These are phyloP conservation scores for Cryptococcus sp. DNA, from an alignment of 1,284 basidiomycete genomes.

Conservation along the genomic window DNA sequence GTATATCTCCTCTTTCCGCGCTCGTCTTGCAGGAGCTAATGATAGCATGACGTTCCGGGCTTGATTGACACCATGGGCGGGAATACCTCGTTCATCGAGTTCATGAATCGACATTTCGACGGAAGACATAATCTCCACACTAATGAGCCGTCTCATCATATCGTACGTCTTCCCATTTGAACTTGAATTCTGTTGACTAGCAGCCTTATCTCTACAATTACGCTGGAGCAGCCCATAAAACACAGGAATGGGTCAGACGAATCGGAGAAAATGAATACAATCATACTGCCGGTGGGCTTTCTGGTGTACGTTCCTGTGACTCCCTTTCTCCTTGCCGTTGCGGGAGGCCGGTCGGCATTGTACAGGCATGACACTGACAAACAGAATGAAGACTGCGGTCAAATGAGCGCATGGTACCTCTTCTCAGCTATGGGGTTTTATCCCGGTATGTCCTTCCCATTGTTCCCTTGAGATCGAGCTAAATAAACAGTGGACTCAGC, in stretches of 20 bases:
- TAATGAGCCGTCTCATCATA: conserved; percentile 60
- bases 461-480: neutral
- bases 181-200: neutral
- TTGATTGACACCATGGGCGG: conserved; percentile 65
- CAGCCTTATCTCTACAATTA: conserved; percentile 70
- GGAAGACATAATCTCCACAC: conserved; percentile 78
- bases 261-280: conserved; percentile 65
- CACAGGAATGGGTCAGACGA: conserved; percentile 64
- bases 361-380: neutral
- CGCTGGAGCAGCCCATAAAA: conserved; percentile 63
- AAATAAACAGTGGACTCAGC: conserved; percentile 63
- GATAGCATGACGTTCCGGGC: conserved; percentile 58
- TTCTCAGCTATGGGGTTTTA: conserved; percentile 79
- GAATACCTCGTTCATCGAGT: conserved; percentile 59
- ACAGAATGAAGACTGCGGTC: conserved; percentile 82
- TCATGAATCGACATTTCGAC: conserved; percentile 70
- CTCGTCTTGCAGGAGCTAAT: no score
- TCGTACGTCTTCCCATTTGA: conserved; percentile 20
- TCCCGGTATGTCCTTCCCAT: conserved; percentile 47
- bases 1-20: no score
- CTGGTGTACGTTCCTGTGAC: conserved; percentile 55
- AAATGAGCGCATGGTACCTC: conserved; percentile 83
- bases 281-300: conserved; percentile 52
- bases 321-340: conserved; percentile 60
- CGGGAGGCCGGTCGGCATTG: neutral